phyloP scores from a whole-genome alignment of 768 basidiomycete genomes.

The Phylloporus sp. region DNA sequence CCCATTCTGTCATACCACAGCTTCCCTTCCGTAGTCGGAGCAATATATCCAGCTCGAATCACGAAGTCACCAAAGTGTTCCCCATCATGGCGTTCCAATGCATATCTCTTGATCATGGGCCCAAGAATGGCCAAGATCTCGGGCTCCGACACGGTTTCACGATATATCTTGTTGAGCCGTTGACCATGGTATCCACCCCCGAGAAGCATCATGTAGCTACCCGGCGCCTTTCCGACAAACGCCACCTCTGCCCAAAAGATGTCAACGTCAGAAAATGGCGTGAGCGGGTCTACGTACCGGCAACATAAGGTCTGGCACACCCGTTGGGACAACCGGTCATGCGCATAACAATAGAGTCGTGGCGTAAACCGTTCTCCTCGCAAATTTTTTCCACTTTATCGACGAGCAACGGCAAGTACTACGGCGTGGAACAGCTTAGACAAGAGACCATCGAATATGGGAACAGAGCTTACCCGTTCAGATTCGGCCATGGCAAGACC shows the following conservation, averaged over 20 bases:
- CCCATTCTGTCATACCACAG: conserved; percentile 85
- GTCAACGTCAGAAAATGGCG: not conserved
- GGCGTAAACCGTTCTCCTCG: conserved; percentile 88
- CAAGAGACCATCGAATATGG: conserved; percentile 2
- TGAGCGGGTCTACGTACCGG: conserved; percentile 44
- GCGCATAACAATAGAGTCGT: conserved; percentile 96
- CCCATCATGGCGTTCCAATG: conserved; percentile 78
- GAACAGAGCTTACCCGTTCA: conserved; percentile 48
- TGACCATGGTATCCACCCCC: conserved; percentile 96
- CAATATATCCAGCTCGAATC: conserved; percentile 87
- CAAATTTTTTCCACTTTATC: conserved; percentile 94
- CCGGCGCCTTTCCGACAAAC: conserved; percentile 94
- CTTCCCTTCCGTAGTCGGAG: conserved; percentile 77
- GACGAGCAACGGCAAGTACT: conserved; percentile 90
- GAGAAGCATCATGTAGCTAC: conserved; percentile 89
- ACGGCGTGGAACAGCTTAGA: conserved; percentile 34
- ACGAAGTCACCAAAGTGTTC: conserved; percentile 97
- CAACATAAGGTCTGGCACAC: conserved; percentile 90
- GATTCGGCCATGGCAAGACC: conserved; percentile 80
- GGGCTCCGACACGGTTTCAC: conserved; percentile 85
- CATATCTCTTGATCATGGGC: conserved; percentile 95
- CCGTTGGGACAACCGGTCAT: conserved; percentile 98
- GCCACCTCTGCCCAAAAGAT: conserved; percentile 65
- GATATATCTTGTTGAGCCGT: conserved; percentile 93
- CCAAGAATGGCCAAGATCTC: conserved; percentile 85